Conservation (phyloP, 352 stramenopile species). For the Phytophthora foliorum region DNA sequence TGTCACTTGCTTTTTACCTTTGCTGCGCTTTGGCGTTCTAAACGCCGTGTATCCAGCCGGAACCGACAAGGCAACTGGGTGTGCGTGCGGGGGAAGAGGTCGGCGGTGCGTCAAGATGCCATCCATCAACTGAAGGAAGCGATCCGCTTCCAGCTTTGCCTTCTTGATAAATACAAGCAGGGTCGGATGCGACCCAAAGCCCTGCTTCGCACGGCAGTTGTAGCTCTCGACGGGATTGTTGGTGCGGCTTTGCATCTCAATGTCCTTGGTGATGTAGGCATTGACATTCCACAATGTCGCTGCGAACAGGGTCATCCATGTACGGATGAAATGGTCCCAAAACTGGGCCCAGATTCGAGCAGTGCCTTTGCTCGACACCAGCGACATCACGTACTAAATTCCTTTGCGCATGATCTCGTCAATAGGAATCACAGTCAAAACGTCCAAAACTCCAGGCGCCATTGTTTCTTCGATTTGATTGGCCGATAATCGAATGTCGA, state of each 20-base stretch:
- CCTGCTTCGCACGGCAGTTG: slow-evolving; percentile 5
- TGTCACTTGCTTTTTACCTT: slow-evolving; percentile 2
- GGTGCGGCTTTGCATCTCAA: slow-evolving; percentile 10
- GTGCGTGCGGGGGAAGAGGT: neutral
- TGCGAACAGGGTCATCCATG: slow-evolving; percentile 12
- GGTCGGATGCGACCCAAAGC: neutral
- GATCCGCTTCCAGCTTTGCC: neutral
- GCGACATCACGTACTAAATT: slow-evolving; percentile 10
- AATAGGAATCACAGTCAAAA: slow-evolving; percentile 17
- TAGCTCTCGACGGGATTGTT: slow-evolving; percentile 22
- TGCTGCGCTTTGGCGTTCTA: neutral
- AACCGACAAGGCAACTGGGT: neutral
- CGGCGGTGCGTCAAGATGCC: slow-evolving; percentile 6
- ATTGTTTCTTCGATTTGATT: slow-evolving; percentile 14
- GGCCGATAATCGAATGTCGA: neutral
- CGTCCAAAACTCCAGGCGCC: slow-evolving; percentile 2
- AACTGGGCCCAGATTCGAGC: neutral
- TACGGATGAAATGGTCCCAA: slow-evolving; percentile 5
- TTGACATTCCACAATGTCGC: slow-evolving; percentile 3
- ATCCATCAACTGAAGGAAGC: slow-evolving; percentile 1
- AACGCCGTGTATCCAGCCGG: neutral
- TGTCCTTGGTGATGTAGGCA: neutral
- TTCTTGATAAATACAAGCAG: slow-evolving; percentile 6
- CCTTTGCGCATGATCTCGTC: slow-evolving; percentile 6
- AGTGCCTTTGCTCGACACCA: neutral